phyloP scores from a whole-genome alignment of 371 early-diverging fungal species.

The Zancudomyces culisetae region DNA sequence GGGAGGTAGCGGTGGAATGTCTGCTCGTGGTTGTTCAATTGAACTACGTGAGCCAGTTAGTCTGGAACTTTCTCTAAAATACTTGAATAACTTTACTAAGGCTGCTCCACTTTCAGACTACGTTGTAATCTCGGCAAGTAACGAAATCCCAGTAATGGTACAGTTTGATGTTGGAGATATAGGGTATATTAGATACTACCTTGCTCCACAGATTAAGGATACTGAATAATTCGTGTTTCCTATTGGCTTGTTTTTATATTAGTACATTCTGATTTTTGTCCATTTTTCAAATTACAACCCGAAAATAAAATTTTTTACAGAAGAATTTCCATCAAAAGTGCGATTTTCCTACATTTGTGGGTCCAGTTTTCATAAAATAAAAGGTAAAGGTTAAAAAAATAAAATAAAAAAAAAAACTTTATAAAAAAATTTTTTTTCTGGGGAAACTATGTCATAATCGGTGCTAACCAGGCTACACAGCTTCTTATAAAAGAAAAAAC shows the following conservation, averaged over 20 bases:
- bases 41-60: conserved; percentile 57
- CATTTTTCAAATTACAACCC: no score
- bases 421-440: no score
- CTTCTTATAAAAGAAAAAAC: no score
- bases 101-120: conserved; percentile 67
- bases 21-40: conserved; percentile 26
- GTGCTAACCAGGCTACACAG: no score
- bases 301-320: conserved; percentile 4
- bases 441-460: no score
- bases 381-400: no score
- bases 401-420: no score
- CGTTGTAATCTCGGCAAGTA: conserved; percentile 64
- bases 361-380: no score
- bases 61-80: conserved; percentile 84
- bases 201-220: conserved; percentile 48
- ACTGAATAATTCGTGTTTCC: conserved; percentile 12
- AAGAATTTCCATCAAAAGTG: no score
- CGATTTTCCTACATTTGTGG: no score
- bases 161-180: conserved; percentile 81
- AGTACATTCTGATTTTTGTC: neutral
- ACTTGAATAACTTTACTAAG: conserved; percentile 86
- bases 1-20: neutral
- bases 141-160: conserved; percentile 79
- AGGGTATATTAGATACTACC: conserved; percentile 87
- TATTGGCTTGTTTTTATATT: conserved; percentile 3